These are phyloP conservation scores for Cercophora newfieldiana DNA, from an alignment of 495 filamentous ascomycete species.

Conservation along the genomic window DNA sequence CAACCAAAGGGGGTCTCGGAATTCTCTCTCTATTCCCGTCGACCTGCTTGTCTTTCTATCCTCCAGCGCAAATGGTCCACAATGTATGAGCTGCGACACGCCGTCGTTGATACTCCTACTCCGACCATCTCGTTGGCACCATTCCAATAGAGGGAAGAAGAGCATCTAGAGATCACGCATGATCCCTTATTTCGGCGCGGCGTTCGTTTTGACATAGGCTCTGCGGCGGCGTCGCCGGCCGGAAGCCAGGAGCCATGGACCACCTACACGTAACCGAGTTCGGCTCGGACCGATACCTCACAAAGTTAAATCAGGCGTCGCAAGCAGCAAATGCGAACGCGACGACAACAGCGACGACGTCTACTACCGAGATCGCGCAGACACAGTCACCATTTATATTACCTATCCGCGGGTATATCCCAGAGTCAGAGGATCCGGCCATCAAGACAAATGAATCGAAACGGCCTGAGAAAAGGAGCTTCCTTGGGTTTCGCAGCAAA, in stretches of 20 bases:
- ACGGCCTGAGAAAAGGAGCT: constrained; percentile 36
- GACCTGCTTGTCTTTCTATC: background rate
- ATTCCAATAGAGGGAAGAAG: constrained; percentile 37
- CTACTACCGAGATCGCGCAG: constrained; percentile 4
- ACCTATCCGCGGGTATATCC: constrained; percentile 39
- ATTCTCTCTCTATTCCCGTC: background rate
- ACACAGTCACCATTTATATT: constrained; percentile 42
- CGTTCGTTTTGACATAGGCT: constrained; percentile 26
- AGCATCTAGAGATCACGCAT: constrained; percentile 18
- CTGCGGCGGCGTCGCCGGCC: constrained; percentile 18
- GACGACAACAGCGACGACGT: constrained; percentile 25
- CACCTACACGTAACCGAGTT: constrained; percentile 58
- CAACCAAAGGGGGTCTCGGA: background rate
- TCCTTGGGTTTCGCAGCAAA: constrained; percentile 27
- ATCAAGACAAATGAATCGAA: constrained; percentile 37
- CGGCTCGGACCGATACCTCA: constrained; percentile 56
- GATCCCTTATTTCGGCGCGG: constrained; percentile 17
- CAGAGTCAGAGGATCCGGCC: constrained; percentile 24
- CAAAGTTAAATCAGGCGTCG: constrained; percentile 49
- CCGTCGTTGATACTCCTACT: constrained; percentile 33
- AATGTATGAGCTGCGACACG: constrained; percentile 48
- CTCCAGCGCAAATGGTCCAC: constrained; percentile 39
- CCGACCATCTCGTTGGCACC: constrained; percentile 34
- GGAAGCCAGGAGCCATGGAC: constrained; percentile 45
- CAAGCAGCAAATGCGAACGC: constrained; percentile 32